phyloP scores from a whole-genome alignment of 2,329 filamentous ascomycete species.

The Phaeosphaeriaceae sp. region DNA sequence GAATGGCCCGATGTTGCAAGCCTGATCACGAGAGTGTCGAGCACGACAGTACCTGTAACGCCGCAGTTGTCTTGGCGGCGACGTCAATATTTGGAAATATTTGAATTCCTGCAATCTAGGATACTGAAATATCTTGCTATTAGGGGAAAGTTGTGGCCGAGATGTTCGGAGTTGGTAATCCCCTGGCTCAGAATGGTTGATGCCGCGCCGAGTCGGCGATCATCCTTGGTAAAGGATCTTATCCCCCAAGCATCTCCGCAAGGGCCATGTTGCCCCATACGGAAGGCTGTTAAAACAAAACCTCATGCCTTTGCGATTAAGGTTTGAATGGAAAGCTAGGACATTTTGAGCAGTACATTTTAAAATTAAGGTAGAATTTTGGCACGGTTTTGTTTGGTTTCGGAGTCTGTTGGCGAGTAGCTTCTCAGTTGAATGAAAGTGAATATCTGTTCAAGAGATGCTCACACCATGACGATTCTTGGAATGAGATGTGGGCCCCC shows the following conservation, averaged over 20 bases:
- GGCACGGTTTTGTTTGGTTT: too few relatives aligned
- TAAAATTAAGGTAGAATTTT: too few relatives aligned
- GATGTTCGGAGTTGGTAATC: conserved; percentile 36
- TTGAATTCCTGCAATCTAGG: conserved; percentile 11
- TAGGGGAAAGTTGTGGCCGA: conserved; percentile 25
- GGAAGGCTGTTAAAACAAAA: background rate
- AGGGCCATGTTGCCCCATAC: background rate
- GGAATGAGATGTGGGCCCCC: background rate
- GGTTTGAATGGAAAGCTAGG: too few relatives aligned
- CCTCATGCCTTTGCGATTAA: too few relatives aligned
- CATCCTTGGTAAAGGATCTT: background rate
- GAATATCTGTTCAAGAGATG: too few relatives aligned
- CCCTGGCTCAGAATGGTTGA: conserved; percentile 11
- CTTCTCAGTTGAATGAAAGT: too few relatives aligned
- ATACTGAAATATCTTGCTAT: conserved; percentile 18
- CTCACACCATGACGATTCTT: too few relatives aligned
- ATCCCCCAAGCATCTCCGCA: conserved; percentile 13
- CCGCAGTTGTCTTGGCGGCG: conserved; percentile 23
- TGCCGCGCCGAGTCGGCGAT: conserved; percentile 17
- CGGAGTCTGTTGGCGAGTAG: too few relatives aligned
- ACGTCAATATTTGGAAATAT: conserved; percentile 7
- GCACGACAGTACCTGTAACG: conserved; percentile 13
- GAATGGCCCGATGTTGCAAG: background rate
- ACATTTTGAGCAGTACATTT: too few relatives aligned
- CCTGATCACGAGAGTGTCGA: background rate